Conservation (phyloP, 2,329 filamentous ascomycete genomes). For the Coleophoma crateriformis region DNA sequence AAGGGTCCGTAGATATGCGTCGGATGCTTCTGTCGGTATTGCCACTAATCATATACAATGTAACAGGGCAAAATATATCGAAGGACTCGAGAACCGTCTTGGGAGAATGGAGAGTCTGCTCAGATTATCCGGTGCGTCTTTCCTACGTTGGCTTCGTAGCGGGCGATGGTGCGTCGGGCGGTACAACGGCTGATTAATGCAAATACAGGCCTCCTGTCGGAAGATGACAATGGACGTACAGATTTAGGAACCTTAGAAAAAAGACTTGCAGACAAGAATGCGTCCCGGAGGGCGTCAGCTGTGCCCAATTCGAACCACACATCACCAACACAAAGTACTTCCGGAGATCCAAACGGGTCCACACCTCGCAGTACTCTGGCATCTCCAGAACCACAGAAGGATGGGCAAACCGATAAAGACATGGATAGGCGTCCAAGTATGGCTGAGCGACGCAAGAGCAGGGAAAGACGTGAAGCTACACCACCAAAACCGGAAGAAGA, state of each 20-base stretch:
- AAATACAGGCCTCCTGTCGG: constrained; percentile 64
- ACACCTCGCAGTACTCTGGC: constrained; percentile 41
- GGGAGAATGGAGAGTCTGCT: constrained; percentile 94
- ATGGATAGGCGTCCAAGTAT: constrained; percentile 10
- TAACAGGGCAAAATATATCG: constrained; percentile 88
- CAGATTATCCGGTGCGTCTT: constrained; percentile 63
- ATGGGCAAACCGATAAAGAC: constrained; percentile 9
- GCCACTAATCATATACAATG: background rate
- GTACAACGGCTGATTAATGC: constrained; percentile 17
- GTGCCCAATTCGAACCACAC: constrained; percentile 20
- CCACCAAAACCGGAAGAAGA: constrained; percentile 56
- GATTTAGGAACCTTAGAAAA: constrained; percentile 87
- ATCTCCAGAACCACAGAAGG: constrained; percentile 37
- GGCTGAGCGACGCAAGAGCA: constrained; percentile 32
- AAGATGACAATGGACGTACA: constrained; percentile 79
- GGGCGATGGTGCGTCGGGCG: no score
- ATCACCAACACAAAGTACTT: constrained; percentile 36
- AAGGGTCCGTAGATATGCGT: constrained; percentile 60
- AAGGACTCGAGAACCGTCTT: constrained; percentile 88
- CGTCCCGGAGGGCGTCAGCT: constrained; percentile 21
- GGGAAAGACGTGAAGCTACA: constrained; percentile 25
- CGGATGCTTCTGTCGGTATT: background rate
- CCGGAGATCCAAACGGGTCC: constrained; percentile 29
- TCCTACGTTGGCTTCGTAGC: background rate
- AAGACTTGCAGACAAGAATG: constrained; percentile 54